Evolutionary conservation across 495 filamentous ascomycete genomes (phyloP), one percentile per base, ranked within the genome.

Genomic region (Penicillium antarcticum): DNA sequence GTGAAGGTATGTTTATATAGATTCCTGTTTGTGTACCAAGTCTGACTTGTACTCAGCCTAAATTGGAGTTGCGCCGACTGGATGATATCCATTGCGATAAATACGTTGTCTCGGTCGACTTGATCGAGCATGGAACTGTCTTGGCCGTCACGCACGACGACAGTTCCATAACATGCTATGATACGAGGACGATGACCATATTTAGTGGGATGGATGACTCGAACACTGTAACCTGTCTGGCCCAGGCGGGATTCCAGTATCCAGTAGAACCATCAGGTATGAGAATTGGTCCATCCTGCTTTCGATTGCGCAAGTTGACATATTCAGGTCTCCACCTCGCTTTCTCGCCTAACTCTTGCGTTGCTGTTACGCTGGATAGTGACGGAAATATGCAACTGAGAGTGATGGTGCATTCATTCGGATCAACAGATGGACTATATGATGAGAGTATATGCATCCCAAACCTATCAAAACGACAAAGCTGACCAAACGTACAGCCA

Each of bases 231-330:
- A 84, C 76, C 34, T 85, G 81, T 56, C 70, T 89, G 8, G 72
- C 81, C 12, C 88, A 92, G 63, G 80, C 85, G 35, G 88, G 88
- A 1, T 90, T 91, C 57, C 76, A 78, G n/a, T 90, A 84, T 59
- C 64, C 75, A 12, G 45, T 64, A 26, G 58, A 68, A 19, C 37
- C 57, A 34, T 51, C 65, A 54, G 61, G 70, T 63, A 33, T 56
- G 12, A 4, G 36, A 54, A 51, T 19, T 23, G 11, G 5, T n/a
- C 5, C 8, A 40, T 34, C 1, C 32, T 40, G 7, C 32, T n/a
- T 29, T 31, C 2, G 5, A 23, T 16, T 16, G 16, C n/a, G 5
- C 17, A 38, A 33, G 18, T 29, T 55, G n/a, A 52, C 10, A 13
- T 16, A 10, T 21, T 36, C 36, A 87, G 86, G 80, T 53, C 69